Conservation (phyloP, 371 early-diverging fungal genomes). For the Actinomortierella wolfii region DNA sequence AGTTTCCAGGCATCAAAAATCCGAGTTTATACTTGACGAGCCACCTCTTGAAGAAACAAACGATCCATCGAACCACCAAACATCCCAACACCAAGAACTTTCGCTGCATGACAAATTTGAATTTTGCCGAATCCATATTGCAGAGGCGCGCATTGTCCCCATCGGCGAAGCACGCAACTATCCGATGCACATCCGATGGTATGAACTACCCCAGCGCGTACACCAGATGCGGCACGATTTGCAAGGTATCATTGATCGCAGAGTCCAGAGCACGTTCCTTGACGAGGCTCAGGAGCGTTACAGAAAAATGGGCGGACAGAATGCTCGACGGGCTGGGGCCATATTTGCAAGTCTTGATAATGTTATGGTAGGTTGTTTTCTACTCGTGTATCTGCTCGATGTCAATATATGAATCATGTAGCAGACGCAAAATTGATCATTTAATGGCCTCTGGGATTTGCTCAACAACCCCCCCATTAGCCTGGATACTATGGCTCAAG, state of each 20-base stretch:
- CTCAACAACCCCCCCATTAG: constrained; percentile 27
- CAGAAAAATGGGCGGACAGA: constrained; percentile 46
- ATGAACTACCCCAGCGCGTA: constrained; percentile 42
- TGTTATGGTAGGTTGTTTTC: constrained; percentile 37
- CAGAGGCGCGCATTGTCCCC: constrained; percentile 53
- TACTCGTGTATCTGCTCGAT: too few species aligned
- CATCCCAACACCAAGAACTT: background rate
- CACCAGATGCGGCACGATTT: constrained; percentile 36
- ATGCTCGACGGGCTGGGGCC: constrained; percentile 54
- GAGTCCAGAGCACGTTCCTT: constrained; percentile 43
- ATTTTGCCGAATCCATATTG: constrained; percentile 59
- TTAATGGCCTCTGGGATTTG: too few species aligned
- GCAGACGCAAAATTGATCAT: too few species aligned
- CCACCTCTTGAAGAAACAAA: too few species aligned
- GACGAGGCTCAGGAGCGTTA: constrained; percentile 48
- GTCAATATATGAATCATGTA: too few species aligned
- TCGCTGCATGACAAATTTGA: constrained; percentile 34
- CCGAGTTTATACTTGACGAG: too few species aligned
- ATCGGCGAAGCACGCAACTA: constrained; percentile 48
- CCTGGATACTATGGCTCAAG: constrained; percentile 71
- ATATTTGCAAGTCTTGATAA: constrained; percentile 50
- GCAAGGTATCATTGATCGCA: constrained; percentile 44
- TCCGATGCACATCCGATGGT: constrained; percentile 51
- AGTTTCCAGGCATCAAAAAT: background rate
- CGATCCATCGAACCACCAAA: too few species aligned